A percentile compares a stretch with the other conserved stretches of the same genome.
phyloP scores from a whole-genome alignment of 192 early-diverging fungal species.

The Ambispora gerdemannii region DNA sequence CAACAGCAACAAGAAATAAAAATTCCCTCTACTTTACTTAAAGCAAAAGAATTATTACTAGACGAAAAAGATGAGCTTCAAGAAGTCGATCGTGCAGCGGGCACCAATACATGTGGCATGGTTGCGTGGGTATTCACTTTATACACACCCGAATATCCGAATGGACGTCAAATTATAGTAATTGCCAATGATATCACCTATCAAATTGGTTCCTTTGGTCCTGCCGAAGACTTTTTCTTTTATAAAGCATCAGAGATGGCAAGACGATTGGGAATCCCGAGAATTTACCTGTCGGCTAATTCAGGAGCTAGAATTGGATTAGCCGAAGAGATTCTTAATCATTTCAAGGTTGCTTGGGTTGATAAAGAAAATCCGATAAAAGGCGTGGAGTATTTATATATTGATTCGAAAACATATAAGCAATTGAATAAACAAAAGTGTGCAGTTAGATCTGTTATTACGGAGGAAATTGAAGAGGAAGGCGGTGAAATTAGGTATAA shows the following conservation, averaged over 20 bases:
- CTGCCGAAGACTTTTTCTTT: constrained; percentile 89
- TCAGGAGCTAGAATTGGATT: constrained; percentile 98
- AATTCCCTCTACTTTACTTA: constrained; percentile 64
- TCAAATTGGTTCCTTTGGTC: constrained; percentile 96
- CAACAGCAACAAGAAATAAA: constrained; percentile 43
- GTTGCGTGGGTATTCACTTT: constrained; percentile 89
- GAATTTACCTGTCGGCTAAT: constrained; percentile 96
- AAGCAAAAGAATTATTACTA: constrained; percentile 81
- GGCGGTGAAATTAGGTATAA: constrained; percentile 78
- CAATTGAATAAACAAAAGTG: constrained; percentile 53
- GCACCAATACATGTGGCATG: constrained; percentile 94
- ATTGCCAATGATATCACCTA: constrained; percentile 99
- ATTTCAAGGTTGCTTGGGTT: constrained; percentile 87
- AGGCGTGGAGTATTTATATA: constrained; percentile 93
- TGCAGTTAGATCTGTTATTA: constrained; percentile 67
- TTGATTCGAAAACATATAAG: constrained; percentile 71
- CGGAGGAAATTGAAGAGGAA: constrained; percentile 66
- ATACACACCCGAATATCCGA: constrained; percentile 90
- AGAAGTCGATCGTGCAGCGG: constrained; percentile 75
- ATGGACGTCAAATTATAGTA: constrained; percentile 80
- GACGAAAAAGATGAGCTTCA: constrained; percentile 76
- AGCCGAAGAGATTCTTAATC: constrained; percentile 84
- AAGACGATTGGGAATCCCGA: constrained; percentile 79
- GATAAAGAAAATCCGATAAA: constrained; percentile 74
- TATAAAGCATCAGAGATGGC: constrained; percentile 90